Evolutionary conservation across 2,329 filamentous ascomycete genomes (phyloP), one percentile per base, ranked within the genome.

Genomic region (Furcasterigmium furcatum): DNA sequence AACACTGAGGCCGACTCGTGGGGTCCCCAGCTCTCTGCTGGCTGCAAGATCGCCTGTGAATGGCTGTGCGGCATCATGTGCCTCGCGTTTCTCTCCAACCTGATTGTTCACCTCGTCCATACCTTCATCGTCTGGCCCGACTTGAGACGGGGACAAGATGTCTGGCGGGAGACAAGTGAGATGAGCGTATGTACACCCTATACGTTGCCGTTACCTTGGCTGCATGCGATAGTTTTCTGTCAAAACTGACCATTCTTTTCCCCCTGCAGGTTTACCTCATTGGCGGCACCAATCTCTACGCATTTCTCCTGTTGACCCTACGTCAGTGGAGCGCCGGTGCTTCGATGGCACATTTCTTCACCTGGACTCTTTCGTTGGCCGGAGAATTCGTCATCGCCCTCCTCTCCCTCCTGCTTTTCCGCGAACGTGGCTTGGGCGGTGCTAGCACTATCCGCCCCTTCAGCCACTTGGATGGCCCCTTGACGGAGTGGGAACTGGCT

Each of bases 231-330:
- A 32, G 29, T n/a, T 5, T n/a, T 13, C 12, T n/a, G n/a, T n/a
- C n/a, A n/a, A 27, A 27, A 35, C 40, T 42, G 27, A 42, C 40
- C 19, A 16, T 12, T 21, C 27, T 16, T 13, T n/a, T 18, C 4
- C 16, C 14, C 32, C 49, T 13, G 46, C 58, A 96, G 91, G 85
- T 95, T 60, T 95, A 95, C 65, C 74, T 95, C 52, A 80, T 89
- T 46, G 89, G 86, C 45, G 86, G 88, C 38, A 87, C 91, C 54
- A 96, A 95, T 73, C 82, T 94, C 52, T 94, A 95, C 70, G 78
- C 88, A 41, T 84, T 96, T 55, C 79, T 96, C 54, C 77, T 95
- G 54, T 86, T 96, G 58, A 91, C 91, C 24, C 79, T 97, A 46
- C 76, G 95, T 58, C 91, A 96, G 64, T 87, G 87, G 60, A 83